Conservation (phyloP, 331 rosid species). For the Phaseolus coccineus region DNA sequence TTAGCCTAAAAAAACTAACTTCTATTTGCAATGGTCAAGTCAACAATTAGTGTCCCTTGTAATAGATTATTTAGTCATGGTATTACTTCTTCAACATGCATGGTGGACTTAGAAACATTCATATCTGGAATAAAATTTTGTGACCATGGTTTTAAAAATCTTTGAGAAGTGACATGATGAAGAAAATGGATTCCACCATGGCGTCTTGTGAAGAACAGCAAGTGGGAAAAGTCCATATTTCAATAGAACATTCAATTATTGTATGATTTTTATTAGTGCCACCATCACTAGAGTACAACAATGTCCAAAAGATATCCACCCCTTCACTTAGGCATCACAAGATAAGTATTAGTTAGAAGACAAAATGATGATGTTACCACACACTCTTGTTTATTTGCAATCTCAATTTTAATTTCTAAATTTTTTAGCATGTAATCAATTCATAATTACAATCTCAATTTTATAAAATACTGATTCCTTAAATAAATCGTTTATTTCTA, state of each 20-base stretch:
- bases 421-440: background rate
- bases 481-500: no score
- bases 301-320: background rate
- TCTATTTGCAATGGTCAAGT: background rate
- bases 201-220: background rate
- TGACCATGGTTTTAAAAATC: background rate
- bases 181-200: constrained; percentile 1
- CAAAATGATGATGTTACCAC: constrained; percentile 9
- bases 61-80: background rate
- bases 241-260: constrained; percentile 6
- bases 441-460: no score
- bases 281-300: constrained; percentile 4
- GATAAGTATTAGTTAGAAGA: constrained; percentile 1
- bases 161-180: background rate
- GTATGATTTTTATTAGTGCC: background rate
- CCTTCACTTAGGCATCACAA: background rate
- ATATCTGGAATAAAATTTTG: background rate
- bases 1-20: no score
- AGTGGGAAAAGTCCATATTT: background rate
- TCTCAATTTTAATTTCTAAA: background rate
- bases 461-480: no score
- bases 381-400: background rate
- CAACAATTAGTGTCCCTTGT: background rate
- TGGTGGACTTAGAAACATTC: background rate
- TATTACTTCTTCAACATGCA: background rate